phyloP scores from a whole-genome alignment of 352 stramenopile genomes.

The Thalassiosira livingstoniorum region DNA sequence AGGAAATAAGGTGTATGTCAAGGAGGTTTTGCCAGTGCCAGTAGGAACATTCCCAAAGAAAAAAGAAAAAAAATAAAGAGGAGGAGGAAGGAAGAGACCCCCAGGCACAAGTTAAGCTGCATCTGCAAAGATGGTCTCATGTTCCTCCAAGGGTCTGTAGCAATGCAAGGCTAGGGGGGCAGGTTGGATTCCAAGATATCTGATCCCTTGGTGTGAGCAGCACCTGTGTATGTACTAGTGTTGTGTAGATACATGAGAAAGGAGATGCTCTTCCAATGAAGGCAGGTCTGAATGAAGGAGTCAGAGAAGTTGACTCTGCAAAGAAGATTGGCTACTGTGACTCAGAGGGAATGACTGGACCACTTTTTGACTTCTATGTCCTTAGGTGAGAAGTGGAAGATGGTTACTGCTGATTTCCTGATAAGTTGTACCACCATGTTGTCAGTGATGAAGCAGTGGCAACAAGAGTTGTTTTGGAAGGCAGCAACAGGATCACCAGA shows the following conservation, averaged over 20 bases:
- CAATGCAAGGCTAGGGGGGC: background rate
- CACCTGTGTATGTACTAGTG: background rate
- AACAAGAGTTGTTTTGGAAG: background rate
- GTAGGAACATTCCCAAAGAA: background rate
- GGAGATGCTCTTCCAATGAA: slow-evolving; percentile 7
- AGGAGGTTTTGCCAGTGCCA: too few species aligned
- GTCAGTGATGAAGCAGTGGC: too few species aligned
- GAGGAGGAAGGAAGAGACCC: background rate
- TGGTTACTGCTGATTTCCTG: background rate
- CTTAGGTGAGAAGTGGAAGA: background rate
- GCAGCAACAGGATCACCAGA: background rate
- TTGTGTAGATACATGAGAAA: slow-evolving; percentile 30
- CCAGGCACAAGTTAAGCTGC: background rate
- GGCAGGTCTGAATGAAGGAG: slow-evolving; percentile 15
- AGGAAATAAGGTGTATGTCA: too few species aligned
- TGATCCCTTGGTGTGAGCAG: background rate
- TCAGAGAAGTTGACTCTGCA: slow-evolving; percentile 4
- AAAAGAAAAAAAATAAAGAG: background rate
- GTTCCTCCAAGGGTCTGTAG: background rate
- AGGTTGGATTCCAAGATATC: background rate
- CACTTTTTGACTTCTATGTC: slow-evolving; percentile 3
- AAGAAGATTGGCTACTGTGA: slow-evolving; percentile 29
- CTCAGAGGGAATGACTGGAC: slow-evolving; percentile 29
- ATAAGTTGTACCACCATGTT: too few species aligned
- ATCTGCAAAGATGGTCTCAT: background rate